Evolutionary conservation across 2,329 filamentous ascomycete genomes (phyloP).

Genomic region (Bipolaris oryzae): DNA sequence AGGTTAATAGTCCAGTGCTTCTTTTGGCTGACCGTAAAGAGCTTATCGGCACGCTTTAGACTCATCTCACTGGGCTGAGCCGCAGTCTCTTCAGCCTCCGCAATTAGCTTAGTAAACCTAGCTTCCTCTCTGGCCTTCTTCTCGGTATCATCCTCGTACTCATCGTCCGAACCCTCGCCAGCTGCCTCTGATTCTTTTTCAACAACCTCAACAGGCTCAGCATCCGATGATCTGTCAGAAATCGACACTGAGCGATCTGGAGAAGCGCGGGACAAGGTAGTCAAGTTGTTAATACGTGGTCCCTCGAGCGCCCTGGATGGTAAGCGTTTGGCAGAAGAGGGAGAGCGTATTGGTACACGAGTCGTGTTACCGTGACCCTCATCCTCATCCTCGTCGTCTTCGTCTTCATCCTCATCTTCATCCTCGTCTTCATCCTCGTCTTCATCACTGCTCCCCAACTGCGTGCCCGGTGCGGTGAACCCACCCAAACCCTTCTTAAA

Average conservation of each 20-base stretch:
- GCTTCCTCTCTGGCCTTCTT: slow-evolving; percentile 59
- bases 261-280: slow-evolving; percentile 23
- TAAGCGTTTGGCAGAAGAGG: slow-evolving; percentile 21
- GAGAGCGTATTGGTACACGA: slow-evolving; percentile 20
- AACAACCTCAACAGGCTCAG: slow-evolving; percentile 8
- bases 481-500: slow-evolving; percentile 56
- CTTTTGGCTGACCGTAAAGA: slow-evolving; percentile 62
- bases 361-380: slow-evolving; percentile 19
- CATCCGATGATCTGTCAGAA: slow-evolving; percentile 7
- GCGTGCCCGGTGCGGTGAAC: slow-evolving; percentile 63
- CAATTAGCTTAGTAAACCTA: slow-evolving; percentile 53
- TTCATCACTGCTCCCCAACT: slow-evolving; percentile 43
- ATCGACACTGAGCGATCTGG: slow-evolving; percentile 1
- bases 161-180: slow-evolving; percentile 44
- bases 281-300: slow-evolving; percentile 23
- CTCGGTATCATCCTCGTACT: slow-evolving; percentile 61
- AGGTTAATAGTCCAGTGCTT: slow-evolving; percentile 66
- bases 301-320: slow-evolving; percentile 18
- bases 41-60: slow-evolving; percentile 53
- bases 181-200: slow-evolving; percentile 6
- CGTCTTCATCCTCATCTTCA: slow-evolving; percentile 17
- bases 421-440: slow-evolving; percentile 13
- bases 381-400: slow-evolving; percentile 15
- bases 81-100: slow-evolving; percentile 53
- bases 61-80: slow-evolving; percentile 52